Evolutionary conservation across 345 rosid species (phyloP), one percentile per base, ranked within the genome.

Genomic region (Gossypium longicalyx): DNA sequence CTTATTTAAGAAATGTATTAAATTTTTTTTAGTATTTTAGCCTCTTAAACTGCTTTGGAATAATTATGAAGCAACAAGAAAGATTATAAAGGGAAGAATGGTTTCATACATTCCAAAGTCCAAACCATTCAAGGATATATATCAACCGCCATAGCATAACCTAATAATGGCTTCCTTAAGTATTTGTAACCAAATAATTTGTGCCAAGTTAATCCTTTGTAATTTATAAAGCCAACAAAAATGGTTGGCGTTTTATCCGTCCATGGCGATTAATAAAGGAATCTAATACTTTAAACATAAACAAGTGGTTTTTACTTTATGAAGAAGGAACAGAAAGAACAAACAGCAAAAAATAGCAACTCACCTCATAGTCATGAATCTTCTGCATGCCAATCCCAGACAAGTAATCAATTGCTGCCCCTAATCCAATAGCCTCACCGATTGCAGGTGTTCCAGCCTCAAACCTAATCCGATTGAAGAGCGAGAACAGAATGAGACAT

Each of bases 381-480:
- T 80, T 89, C 57, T 85, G 82, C 98, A 94, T 94, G 79, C 97
- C 98, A 59, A 94, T 87, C 61, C 74, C 83, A 54, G 88, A 83
- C 77, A 94, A 84, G 85, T 94, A 94, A 80, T 94, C 98, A 67
- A 90, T 76, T 62, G 98, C 98, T 59, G 98, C 97, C 82, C 98
- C 98, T 78, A 94, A 80, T 71, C 94, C 98, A 80, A 94, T 91
- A 25, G 92, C 92, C 85, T 94, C 98, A 10, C 97, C 98, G 71
- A 94, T 94, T 73, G 98, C 98, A 52, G 98, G 98, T 76, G 98
- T 94, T 80, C 98, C 99, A 74, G 99, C 99, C 84, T 93, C 99
- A 77, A 95, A 95, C 83, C 99, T 93, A 78, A 75, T 69, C 82
- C 73, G 71, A 7, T n/a, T 10, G 23, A 69, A 74, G 52, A 73